phyloP scores from a whole-genome alignment of 2,329 filamentous ascomycete species.

The Colletotrichum karsti region DNA sequence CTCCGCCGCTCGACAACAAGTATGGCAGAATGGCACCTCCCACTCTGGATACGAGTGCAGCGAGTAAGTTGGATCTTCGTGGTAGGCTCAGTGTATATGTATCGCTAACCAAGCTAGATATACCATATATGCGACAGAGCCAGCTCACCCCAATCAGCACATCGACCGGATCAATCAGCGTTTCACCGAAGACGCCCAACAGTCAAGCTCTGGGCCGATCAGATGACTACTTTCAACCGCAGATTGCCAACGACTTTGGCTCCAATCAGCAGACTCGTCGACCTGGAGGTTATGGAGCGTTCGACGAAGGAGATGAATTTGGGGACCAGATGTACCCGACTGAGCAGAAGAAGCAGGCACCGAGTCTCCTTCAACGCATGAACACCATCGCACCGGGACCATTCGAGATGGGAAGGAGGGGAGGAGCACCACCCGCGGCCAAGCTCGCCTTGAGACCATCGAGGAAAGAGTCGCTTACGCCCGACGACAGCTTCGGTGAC shows the following conservation, averaged over 20 bases:
- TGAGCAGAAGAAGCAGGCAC: constrained; percentile 48
- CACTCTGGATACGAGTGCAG: constrained; percentile 59
- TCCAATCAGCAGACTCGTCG: constrained; percentile 48
- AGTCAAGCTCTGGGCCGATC: constrained; percentile 50
- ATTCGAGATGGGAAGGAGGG: constrained; percentile 60
- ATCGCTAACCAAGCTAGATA: constrained; percentile 55
- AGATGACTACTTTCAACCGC: constrained; percentile 56
- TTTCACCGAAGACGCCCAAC: constrained; percentile 69
- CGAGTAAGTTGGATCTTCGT: constrained; percentile 51
- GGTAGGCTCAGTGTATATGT: not conserved
- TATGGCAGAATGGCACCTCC: constrained; percentile 51
- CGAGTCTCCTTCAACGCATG: constrained; percentile 66
- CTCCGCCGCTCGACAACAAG: constrained; percentile 42
- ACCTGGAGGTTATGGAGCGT: constrained; percentile 60
- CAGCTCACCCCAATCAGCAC: constrained; percentile 72
- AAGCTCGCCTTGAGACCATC: constrained; percentile 43
- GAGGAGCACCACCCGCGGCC: constrained; percentile 30
- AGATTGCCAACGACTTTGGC: constrained; percentile 52
- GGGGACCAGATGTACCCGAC: constrained; percentile 57
- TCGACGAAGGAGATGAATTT: constrained; percentile 46
- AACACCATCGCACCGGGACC: constrained; percentile 73
- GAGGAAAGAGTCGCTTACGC: constrained; percentile 34
- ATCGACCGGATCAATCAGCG: constrained; percentile 65
- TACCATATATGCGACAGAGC: constrained; percentile 60
- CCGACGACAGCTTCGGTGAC: constrained; percentile 31